phyloP scores from a whole-genome alignment of 2,329 filamentous ascomycete genomes.

The Stromatinia cepivora region DNA sequence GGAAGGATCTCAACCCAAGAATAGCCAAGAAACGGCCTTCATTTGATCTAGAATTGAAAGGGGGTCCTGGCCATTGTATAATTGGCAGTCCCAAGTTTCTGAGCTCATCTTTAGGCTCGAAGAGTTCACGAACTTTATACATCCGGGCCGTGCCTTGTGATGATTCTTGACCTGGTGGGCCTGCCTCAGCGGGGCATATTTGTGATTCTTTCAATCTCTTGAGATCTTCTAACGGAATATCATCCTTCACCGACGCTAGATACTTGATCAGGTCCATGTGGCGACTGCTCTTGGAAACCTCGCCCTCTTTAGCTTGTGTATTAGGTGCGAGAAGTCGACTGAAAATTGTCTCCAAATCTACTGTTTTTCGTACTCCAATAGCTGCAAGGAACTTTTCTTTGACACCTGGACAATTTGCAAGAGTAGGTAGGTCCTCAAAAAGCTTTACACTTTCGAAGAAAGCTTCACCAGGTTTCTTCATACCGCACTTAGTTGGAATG shows the following conservation, averaged over 20 bases:
- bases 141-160: conserved; percentile 53
- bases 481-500: conserved; percentile 87
- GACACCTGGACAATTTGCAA: conserved; percentile 72
- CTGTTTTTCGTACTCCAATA: conserved; percentile 89
- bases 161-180: conserved; percentile 54
- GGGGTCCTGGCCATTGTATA: conserved; percentile 74
- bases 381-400: conserved; percentile 87
- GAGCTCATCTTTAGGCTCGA: conserved; percentile 72
- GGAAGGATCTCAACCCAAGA: conserved; percentile 73
- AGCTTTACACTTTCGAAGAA: conserved; percentile 94
- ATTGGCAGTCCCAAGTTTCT: conserved; percentile 72
- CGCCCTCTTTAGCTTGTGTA: conserved; percentile 48
- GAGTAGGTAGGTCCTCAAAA: conserved; percentile 87
- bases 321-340: conserved; percentile 72
- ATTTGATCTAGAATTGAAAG: conserved; percentile 60
- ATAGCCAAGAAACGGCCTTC: conserved; percentile 74
- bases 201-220: conserved; percentile 73
- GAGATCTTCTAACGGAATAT: conserved; percentile 83
- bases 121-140: conserved; percentile 77
- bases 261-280: conserved; percentile 96
- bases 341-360: conserved; percentile 93
- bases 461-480: conserved; percentile 80
- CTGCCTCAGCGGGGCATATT: conserved; percentile 78
- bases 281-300: conserved; percentile 67
- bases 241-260: conserved; percentile 81